Evolutionary conservation across 768 basidiomycete species (phyloP).

Genomic region (Suillus ampliporus): DNA sequence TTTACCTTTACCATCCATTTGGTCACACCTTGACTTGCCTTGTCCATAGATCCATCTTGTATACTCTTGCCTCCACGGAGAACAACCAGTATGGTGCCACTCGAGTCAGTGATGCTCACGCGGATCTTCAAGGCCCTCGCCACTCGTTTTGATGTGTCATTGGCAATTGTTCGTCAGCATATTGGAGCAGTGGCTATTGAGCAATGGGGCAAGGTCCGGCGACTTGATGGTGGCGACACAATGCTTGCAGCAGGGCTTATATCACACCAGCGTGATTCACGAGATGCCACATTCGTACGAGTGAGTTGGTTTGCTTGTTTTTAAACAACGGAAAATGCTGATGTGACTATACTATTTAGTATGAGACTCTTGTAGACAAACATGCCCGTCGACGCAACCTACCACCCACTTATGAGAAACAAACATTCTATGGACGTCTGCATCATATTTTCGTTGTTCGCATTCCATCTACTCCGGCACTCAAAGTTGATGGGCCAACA

Average conservation of each 20-base stretch:
- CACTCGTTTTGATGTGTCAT: conserved; percentile 1
- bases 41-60: background rate
- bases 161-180: background rate
- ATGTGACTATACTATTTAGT: background rate
- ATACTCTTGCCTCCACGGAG: background rate
- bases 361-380: conserved; percentile 5
- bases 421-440: background rate
- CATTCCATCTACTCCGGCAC: background rate
- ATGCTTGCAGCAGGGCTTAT: conserved; percentile 3
- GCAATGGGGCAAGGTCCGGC: conserved; percentile 7
- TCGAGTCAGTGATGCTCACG: background rate
- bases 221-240: conserved; percentile 2
- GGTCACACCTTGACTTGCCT: background rate
- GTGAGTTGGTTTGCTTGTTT: background rate
- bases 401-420: background rate
- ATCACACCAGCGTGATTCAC: background rate
- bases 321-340: background rate
- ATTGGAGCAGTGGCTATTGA: background rate
- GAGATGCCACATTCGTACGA: background rate
- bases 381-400: conserved; percentile 1
- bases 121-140: background rate
- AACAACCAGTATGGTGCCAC: background rate
- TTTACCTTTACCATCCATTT: background rate
- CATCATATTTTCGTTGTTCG: conserved; percentile 5
- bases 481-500: background rate